Evolutionary conservation across 441 rosid species (phyloP).

Genomic region (Sinapis alba): DNA sequence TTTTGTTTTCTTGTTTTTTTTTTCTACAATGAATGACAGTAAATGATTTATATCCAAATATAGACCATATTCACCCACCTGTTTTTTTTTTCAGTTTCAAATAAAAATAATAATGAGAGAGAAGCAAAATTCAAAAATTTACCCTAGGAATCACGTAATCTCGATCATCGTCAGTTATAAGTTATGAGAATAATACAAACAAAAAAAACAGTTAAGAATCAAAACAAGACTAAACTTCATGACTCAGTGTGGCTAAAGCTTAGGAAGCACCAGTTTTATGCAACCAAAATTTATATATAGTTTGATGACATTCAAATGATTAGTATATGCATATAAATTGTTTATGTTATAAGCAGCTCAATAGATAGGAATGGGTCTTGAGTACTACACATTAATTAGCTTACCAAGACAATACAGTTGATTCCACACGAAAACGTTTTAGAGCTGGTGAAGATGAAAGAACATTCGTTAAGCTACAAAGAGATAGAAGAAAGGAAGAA

Average conservation of each 20-base stretch:
- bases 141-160: background rate
- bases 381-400: background rate
- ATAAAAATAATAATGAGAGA: background rate
- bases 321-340: background rate
- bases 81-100: background rate
- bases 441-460: slow-evolving; percentile 4
- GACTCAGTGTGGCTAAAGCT: background rate
- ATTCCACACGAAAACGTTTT: background rate
- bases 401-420: slow-evolving; percentile 6
- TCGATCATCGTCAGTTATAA: background rate
- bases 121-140: background rate
- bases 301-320: background rate
- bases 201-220: background rate
- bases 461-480: slow-evolving; percentile 1
- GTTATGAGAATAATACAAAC: background rate
- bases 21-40: slow-evolving; percentile 17
- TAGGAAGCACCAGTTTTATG: background rate
- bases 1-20: slow-evolving; percentile 22
- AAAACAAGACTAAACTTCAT: background rate
- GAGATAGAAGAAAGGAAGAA: background rate
- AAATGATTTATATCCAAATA: background rate
- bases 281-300: background rate
- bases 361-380: background rate
- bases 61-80: background rate
- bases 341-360: background rate